Base-by-base conservation (phyloP, 2,329 filamentous ascomycete species). In the Aspergillus pseudoterreus region DNA sequence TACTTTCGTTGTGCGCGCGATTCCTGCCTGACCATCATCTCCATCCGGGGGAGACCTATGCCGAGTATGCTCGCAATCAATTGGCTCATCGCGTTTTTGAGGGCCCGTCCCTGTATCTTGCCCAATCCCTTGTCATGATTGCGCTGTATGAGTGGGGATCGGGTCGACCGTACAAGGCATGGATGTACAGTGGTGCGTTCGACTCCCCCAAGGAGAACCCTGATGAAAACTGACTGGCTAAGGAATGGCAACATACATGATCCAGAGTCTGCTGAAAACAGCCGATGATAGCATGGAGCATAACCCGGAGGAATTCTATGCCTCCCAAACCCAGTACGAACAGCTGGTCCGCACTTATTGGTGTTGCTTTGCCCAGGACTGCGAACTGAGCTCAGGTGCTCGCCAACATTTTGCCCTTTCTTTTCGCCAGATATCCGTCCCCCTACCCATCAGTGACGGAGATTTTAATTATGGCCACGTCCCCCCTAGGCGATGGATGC, bases 221-320 rank as follows among this genome's bases (percentile, higher is more conserved):
- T 61, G n/a, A 61, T 27, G 30, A 36, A 15, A 3, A 8, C 35
- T 22, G 10, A 17, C 43, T 10, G 30, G 6, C 6, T 22, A 70
- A 70, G 67, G 68, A 14, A 71, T 71, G 68, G 68, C 68, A 5
- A 71, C 68, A 0, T 71, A 71, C 38, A 71, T 71, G 68, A 69
- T 71, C 12, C 68, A 71, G 47, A 69, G 66, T 1, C 59, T 71
- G 14, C 51, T 71, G 3, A 69, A 68, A 42, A 71, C 63, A 39
- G 64, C 68, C 11, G 68, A 71, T 36, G 68, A 71, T 17, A 68
- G 63, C 24, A 70, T 70, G 67, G 68, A 71, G 22, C 60, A 70
- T 35, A 65, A 59, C 19, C 65, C 67, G 3, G 62, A 69, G 3
- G 66, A 69, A 21, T 69, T 69, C 10, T 59, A 67, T 12, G 61